phyloP scores from a whole-genome alignment of 176 grass and related monocot species.

The Leersia perrieri region DNA sequence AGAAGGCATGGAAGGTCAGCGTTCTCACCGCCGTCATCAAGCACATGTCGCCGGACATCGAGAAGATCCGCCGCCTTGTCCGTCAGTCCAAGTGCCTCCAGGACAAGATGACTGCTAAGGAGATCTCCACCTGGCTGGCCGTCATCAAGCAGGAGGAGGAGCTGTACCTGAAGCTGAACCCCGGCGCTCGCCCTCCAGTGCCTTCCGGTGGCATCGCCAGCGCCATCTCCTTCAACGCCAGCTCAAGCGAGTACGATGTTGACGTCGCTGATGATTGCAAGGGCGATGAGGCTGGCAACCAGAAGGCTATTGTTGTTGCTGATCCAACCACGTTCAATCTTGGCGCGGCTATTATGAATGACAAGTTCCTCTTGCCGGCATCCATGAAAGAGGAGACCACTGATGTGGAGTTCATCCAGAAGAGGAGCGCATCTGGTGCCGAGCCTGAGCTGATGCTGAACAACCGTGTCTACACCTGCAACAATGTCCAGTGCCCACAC shows the following conservation, averaged over 20 bases:
- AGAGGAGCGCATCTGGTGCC: constrained; percentile 27
- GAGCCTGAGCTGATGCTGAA: constrained; percentile 59
- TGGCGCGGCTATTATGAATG: constrained; percentile 42
- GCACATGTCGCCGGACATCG: constrained; percentile 96
- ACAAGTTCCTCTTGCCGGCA: constrained; percentile 48
- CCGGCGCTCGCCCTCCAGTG: constrained; percentile 35
- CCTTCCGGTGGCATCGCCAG: constrained; percentile 38
- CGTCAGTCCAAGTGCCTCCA: constrained; percentile 96
- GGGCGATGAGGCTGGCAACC: constrained; percentile 50
- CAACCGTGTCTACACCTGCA: constrained; percentile 71
- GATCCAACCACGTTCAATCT: constrained; percentile 51
- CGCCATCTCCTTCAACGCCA: constrained; percentile 72
- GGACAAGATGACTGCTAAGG: constrained; percentile 99
- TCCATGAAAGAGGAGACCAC: constrained; percentile 73
- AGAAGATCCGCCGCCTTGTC: constrained; percentile 88
- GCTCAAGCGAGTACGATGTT: constrained; percentile 83
- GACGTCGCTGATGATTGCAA: constrained; percentile 65
- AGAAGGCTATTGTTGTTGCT: constrained; percentile 22
- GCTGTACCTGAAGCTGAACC: constrained; percentile 65
- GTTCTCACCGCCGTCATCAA: constrained; percentile 98
- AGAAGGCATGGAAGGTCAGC: constrained; percentile 97
- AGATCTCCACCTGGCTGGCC: constrained; percentile 87
- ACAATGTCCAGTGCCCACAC: constrained; percentile 66
- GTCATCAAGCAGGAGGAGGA: constrained; percentile 98
- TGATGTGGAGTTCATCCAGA: constrained; percentile 66